Conservation (phyloP, 805 yeast genomes). For the Sungouiozyma intestinalis region DNA sequence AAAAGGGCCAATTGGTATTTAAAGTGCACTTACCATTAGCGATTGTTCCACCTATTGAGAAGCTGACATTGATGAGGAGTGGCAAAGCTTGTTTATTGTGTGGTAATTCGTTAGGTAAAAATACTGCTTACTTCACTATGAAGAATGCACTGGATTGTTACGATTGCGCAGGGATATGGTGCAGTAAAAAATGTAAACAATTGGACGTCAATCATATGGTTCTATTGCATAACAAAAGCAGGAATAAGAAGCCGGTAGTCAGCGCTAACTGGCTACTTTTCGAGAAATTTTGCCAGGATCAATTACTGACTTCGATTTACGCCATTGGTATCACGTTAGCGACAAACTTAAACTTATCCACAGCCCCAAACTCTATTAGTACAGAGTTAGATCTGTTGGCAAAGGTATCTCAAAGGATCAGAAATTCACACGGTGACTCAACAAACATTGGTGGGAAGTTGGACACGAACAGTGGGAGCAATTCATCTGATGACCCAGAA, state of each 20-base stretch:
- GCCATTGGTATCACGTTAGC: conserved; percentile 52
- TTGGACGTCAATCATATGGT: conserved; percentile 41
- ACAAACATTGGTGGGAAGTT: conserved; percentile 33
- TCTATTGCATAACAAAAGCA: conserved; percentile 43
- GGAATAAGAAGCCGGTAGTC: conserved; percentile 27
- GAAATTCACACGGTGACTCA: conserved; percentile 50
- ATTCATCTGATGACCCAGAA: conserved; percentile 35
- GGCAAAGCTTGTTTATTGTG: conserved; percentile 70
- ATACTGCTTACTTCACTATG: conserved; percentile 23
- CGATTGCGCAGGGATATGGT: conserved; percentile 60
- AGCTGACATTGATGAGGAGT: conserved; percentile 42
- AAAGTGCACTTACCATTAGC: conserved; percentile 48
- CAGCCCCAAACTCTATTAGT: conserved; percentile 32
- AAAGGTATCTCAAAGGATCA: conserved; percentile 51
- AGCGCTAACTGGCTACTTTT: conserved; percentile 43
- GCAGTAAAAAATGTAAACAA: conserved; percentile 51
- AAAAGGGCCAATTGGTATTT: conserved; percentile 47
- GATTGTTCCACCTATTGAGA: conserved; percentile 59
- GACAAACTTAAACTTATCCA: conserved; percentile 25
- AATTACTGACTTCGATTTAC: conserved; percentile 60
- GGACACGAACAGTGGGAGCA: conserved; percentile 34
- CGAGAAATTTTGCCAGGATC: conserved; percentile 51
- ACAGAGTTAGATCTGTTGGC: conserved; percentile 57
- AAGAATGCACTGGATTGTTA: conserved; percentile 52
- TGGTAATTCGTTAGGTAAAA: conserved; percentile 39